phyloP scores from a whole-genome alignment of 2,329 filamentous ascomycete genomes.

The Annulohypoxylon truncatum region DNA sequence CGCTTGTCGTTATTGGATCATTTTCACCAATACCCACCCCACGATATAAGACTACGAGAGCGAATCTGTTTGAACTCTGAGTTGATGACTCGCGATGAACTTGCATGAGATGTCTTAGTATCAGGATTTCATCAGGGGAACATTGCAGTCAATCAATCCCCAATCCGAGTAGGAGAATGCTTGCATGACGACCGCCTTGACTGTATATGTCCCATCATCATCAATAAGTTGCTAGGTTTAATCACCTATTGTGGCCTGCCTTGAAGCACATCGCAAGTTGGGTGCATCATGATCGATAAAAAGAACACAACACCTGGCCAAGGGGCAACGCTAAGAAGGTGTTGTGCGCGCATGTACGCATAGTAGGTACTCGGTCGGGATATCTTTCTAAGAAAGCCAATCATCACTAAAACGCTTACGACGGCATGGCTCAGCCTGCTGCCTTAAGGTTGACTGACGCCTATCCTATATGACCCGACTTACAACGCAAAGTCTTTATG shows the following conservation, averaged over 20 bases:
- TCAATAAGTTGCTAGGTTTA: conserved; percentile 1
- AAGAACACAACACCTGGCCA: conserved; percentile 3
- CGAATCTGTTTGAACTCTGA: conserved; percentile 23
- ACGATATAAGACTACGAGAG: conserved; percentile 18
- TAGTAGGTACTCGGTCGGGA: conserved; percentile 14
- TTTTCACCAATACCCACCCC: conserved; percentile 26
- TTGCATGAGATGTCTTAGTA: conserved; percentile 41
- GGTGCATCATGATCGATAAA: conserved; percentile 37
- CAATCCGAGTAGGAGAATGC: conserved; percentile 27
- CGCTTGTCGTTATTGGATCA: conserved; percentile 29
- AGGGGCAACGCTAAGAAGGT: conserved; percentile 14
- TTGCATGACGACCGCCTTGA: conserved; percentile 26
- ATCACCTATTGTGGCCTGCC: conserved; percentile 15
- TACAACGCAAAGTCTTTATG: conserved; percentile 6
- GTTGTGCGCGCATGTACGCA: conserved; percentile 25
- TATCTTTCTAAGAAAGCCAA: conserved; percentile 21
- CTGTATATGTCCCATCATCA: conserved; percentile 19
- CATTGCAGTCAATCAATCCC: conserved; percentile 27
- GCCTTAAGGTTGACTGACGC: conserved; percentile 17
- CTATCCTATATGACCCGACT: conserved; percentile 16
- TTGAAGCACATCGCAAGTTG: conserved; percentile 14
- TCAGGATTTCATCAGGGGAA: conserved; percentile 39
- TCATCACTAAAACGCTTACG: conserved; percentile 15
- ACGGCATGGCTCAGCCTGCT: conserved; percentile 24
- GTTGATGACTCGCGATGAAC: conserved; percentile 35